phyloP scores from a whole-genome alignment of 2,329 filamentous ascomycete species.

The Beauveria pseudobassiana region DNA sequence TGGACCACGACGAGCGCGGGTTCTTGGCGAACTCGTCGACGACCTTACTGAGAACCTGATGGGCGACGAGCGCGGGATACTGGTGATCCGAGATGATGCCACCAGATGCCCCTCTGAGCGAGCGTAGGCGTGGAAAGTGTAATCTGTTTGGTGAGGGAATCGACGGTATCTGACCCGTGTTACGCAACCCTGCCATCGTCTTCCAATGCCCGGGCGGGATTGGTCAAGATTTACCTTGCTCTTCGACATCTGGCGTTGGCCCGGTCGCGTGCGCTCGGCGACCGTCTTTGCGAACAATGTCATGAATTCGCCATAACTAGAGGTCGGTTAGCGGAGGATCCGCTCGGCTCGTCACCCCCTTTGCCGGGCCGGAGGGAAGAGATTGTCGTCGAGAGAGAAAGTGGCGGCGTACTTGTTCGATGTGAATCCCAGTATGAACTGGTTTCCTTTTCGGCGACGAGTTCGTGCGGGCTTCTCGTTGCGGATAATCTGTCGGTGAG shows the following conservation, averaged over 20 bases:
- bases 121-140: slow-evolving; percentile 72
- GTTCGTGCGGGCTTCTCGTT: slow-evolving; percentile 78
- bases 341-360: background rate
- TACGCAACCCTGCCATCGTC: background rate
- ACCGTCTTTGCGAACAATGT: slow-evolving; percentile 80
- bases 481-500: slow-evolving; percentile 61
- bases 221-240: slow-evolving; percentile 50
- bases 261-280: slow-evolving; percentile 75
- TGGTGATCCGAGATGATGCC: slow-evolving; percentile 69
- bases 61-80: slow-evolving; percentile 72
- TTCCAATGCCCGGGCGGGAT: background rate
- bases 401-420: slow-evolving; percentile 51
- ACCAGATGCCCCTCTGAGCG: slow-evolving; percentile 66
- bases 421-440: slow-evolving; percentile 76
- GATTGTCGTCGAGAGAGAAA: background rate
- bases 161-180: background rate
- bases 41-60: slow-evolving; percentile 79
- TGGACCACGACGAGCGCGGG: slow-evolving; percentile 61
- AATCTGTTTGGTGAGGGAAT: slow-evolving; percentile 43
- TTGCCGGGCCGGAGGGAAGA: background rate
- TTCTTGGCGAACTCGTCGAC: slow-evolving; percentile 79
- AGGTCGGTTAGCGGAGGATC: slow-evolving; percentile 12
- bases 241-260: slow-evolving; percentile 79
- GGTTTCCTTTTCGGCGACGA: slow-evolving; percentile 70
- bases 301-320: slow-evolving; percentile 59